phyloP scores from a whole-genome alignment of 2,329 filamentous ascomycete genomes.

The Macroventuria anomochaeta region DNA sequence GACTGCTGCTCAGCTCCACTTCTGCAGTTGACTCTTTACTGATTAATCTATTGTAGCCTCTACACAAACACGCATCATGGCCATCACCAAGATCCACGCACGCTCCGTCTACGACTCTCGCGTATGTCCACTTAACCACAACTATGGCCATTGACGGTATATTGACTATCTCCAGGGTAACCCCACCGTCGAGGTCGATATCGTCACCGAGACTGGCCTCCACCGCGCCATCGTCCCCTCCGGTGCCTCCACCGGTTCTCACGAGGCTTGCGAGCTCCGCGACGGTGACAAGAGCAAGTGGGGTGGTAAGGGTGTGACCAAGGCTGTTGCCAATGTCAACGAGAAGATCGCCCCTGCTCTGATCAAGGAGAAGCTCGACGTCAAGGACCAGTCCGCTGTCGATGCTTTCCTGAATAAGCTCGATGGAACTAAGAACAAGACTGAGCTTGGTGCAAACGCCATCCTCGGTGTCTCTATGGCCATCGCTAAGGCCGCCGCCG shows the following conservation, averaged over 20 bases:
- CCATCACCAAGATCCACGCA: constrained; percentile 64
- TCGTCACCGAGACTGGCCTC: constrained; percentile 93
- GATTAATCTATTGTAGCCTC: constrained; percentile 20
- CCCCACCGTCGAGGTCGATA: constrained; percentile 97
- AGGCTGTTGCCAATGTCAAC: constrained; percentile 63
- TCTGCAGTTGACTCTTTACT: constrained; percentile 35
- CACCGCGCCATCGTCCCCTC: constrained; percentile 98
- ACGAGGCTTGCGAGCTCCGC: constrained; percentile 61
- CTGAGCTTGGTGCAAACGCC: constrained; percentile 65
- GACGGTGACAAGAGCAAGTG: constrained; percentile 62
- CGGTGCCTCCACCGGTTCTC: constrained; percentile 80
- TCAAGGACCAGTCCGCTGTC: constrained; percentile 62
- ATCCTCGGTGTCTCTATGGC: constrained; percentile 68
- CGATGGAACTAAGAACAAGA: constrained; percentile 66
- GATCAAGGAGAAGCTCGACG: constrained; percentile 61
- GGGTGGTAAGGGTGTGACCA: constrained; percentile 62
- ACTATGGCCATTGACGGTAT: not conserved
- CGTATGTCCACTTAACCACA: constrained; percentile 22
- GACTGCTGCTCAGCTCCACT: constrained; percentile 17
- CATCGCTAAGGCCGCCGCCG: constrained; percentile 63
- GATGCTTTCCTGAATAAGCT: constrained; percentile 61
- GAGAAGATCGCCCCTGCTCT: constrained; percentile 61
- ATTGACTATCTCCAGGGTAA: constrained; percentile 63
- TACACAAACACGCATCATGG: constrained; percentile 67
- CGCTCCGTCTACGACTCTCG: constrained; percentile 97